phyloP scores from a whole-genome alignment of 345 rosid genomes.

The Trapa bicornis region DNA sequence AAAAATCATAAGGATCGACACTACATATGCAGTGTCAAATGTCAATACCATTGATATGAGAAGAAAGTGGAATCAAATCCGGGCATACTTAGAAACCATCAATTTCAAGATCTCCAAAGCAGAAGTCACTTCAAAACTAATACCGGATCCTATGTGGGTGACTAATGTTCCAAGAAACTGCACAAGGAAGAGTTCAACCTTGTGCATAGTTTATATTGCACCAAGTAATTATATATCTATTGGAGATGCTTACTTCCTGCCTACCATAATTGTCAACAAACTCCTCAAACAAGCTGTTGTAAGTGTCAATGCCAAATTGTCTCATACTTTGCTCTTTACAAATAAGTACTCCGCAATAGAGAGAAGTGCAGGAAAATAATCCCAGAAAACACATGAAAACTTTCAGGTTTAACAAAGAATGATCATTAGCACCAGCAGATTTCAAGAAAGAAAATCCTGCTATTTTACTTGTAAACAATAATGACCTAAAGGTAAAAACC shows the following conservation, averaged over 20 bases:
- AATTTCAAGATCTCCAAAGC: slow-evolving; percentile 54
- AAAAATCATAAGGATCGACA: slow-evolving; percentile 1
- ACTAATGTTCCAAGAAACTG: slow-evolving; percentile 76
- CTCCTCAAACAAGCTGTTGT: slow-evolving; percentile 52
- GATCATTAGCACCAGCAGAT: neutral
- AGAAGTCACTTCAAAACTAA: slow-evolving; percentile 58
- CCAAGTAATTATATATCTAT: neutral
- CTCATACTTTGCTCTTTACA: slow-evolving; percentile 76
- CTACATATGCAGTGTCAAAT: neutral
- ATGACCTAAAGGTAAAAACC: slow-evolving; percentile 21
- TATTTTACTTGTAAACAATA: slow-evolving; percentile 3
- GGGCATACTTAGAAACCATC: slow-evolving; percentile 44
- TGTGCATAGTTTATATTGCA: neutral
- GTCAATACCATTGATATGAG: slow-evolving; percentile 59
- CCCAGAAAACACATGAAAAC: slow-evolving; percentile 27
- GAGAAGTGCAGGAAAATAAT: slow-evolving; percentile 52
- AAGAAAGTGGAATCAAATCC: slow-evolving; percentile 60
- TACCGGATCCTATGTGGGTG: slow-evolving; percentile 76
- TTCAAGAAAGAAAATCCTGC: neutral
- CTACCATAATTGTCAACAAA: slow-evolving; percentile 47
- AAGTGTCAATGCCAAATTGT: slow-evolving; percentile 48
- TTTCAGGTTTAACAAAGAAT: neutral
- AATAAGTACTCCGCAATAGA: slow-evolving; percentile 58
- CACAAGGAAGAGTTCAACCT: slow-evolving; percentile 10
- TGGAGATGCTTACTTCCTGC: slow-evolving; percentile 48